A percentile compares a stretch with the other conserved stretches of the same genome.
Evolutionary conservation across 1,284 basidiomycete genomes (phyloP).

Genomic region (Inonotus hispidus): DNA sequence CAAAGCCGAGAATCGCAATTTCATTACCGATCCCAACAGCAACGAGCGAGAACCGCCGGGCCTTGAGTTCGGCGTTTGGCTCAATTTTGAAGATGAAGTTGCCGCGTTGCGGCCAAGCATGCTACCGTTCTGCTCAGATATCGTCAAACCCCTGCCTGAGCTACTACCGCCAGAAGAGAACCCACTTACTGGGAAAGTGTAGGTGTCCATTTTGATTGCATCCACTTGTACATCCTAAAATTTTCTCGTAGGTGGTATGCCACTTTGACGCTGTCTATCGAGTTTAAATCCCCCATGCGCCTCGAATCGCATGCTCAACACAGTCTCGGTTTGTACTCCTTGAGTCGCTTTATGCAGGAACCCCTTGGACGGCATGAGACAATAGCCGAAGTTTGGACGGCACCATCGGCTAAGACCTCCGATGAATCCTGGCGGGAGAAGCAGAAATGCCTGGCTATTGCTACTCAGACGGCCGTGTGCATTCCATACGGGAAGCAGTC

Average conservation of each 20-base stretch:
- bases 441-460: conserved; percentile 55
- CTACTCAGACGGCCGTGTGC: conserved; percentile 51
- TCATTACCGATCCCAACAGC: not conserved
- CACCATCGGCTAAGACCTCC: conserved; percentile 34
- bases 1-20: not conserved
- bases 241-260: conserved; percentile 46
- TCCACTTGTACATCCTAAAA: not conserved
- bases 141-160: conserved; percentile 37
- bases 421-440: conserved; percentile 44
- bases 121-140: conserved; percentile 51
- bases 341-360: conserved; percentile 17
- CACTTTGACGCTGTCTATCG: conserved; percentile 50
- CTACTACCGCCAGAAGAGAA: conserved; percentile 34
- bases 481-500: conserved; percentile 29
- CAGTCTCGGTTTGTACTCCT: conserved; percentile 7
- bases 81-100: conserved; percentile 36
- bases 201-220: not conserved
- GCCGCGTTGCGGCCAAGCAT: conserved; percentile 42
- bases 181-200: conserved; percentile 18
- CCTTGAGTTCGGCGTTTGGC: conserved; percentile 54
- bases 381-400: conserved; percentile 20
- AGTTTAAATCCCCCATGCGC: conserved; percentile 46
- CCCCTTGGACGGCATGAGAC: conserved; percentile 18
- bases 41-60: conserved; percentile 23
- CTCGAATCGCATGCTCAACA: not conserved